These are phyloP conservation scores for Nakazawaea peltata DNA, from an alignment of 805 yeast genomes.

Conservation along the genomic window DNA sequence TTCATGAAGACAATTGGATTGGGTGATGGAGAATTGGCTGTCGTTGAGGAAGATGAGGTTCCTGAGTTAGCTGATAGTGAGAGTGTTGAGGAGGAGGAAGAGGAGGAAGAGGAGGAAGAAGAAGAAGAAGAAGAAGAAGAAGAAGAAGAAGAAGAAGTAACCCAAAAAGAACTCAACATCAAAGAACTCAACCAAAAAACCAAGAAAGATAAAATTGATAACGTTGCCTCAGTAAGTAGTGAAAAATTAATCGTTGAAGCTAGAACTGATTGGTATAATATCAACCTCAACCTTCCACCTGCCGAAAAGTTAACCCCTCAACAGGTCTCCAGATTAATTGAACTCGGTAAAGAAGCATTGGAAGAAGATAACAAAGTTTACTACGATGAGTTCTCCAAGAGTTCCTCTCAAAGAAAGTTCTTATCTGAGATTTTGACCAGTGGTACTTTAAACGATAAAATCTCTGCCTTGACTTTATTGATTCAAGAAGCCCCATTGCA, in stretches of 20 bases:
- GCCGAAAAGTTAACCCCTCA: conserved; percentile 36
- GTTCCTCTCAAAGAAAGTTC: conserved; percentile 78
- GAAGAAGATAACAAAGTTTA: conserved; percentile 67
- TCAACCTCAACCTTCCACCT: conserved; percentile 31
- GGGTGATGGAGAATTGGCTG: conserved; percentile 28
- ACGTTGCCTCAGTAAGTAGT: conserved; percentile 42
- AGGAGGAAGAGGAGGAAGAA: conserved; percentile 25
- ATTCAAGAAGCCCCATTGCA: conserved; percentile 95
- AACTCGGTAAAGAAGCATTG: conserved; percentile 57
- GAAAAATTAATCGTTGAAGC: conserved; percentile 52
- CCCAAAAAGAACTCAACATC: conserved; percentile 14
- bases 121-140: conserved; percentile 29
- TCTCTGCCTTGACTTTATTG: conserved; percentile 86
- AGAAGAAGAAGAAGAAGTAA: conserved; percentile 22
- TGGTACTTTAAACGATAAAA: conserved; percentile 94
- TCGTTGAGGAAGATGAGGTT: conserved; percentile 22
- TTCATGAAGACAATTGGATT: conserved; percentile 69
- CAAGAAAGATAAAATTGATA: conserved; percentile 17
- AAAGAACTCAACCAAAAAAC: conserved; percentile 13
- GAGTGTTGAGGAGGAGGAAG: conserved; percentile 27
- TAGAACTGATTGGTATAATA: conserved; percentile 70
- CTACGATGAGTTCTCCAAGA: conserved; percentile 63
- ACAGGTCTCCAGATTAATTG: conserved; percentile 52
- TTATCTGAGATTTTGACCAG: conserved; percentile 78
- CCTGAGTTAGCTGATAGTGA: conserved; percentile 28